Evolutionary conservation across 2,329 filamentous ascomycete genomes (phyloP), one percentile per base, ranked within the genome.

Genomic region (Tolypocladium paradoxum): DNA sequence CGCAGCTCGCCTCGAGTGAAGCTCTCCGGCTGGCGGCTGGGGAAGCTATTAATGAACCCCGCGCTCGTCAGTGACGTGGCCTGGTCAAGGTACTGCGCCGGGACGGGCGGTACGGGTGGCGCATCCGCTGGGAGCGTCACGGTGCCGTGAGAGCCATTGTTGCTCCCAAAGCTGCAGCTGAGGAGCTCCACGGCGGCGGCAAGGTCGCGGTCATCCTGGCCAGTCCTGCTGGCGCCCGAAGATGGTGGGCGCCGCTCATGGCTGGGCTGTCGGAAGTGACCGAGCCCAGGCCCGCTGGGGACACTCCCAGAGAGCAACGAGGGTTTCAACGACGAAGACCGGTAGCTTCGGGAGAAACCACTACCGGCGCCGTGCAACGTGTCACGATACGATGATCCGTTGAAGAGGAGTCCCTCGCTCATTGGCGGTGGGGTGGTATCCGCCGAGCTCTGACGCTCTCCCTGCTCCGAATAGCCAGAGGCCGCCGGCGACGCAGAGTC

Each of bases 361-460:
- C 74, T 75, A 47, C 74, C 74, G 60, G 70, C 77, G 64, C 80
- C 83, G 61, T 81, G 79, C 52, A 82, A 76, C 70, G 86, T 85
- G 61, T 76, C 70, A 57, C 74, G 70, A 60, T 78, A 77, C 18
- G 73, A 72, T 51, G 71, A 68, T 52, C 75, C 78, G 53, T 77
- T 73, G 34, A 78, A 72, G 58, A 73, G 72, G 58, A 84, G 77
- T 52, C 80, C 77, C 54, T 92, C 88, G 57, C 78, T 73, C 61
- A 85, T 82, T 22, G 92, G 92, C 51, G 92, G 91, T 47, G 93
- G 93, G 18, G 92, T 96, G 48, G 91, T 97, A 67, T 96, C 90
- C 38, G 87, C 84, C 51, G 92, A 97, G 74, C 90, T 95, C 64
- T 84, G 78, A 52, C 82, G 81, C 54, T 89, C 87, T 61, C 85